Evolutionary conservation across 2,329 filamentous ascomycete genomes (phyloP), one percentile per base, ranked within the genome.

Genomic region (Pyrenophora seminiperda): DNA sequence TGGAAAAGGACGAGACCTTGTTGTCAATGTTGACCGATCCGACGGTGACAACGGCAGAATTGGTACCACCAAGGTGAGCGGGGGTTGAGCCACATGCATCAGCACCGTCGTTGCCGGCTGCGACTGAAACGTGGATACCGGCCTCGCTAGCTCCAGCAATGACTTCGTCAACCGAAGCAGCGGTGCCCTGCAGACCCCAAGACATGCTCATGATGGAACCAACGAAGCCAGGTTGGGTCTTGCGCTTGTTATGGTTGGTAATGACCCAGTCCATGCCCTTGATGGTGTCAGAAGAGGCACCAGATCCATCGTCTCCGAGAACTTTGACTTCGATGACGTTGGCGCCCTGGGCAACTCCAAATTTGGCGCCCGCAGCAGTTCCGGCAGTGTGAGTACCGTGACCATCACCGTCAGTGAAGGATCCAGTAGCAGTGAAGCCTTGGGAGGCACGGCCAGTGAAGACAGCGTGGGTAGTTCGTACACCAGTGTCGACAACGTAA

Each of bases 251-350:
- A 66, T 81, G 79, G 36, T 72, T 67, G 41, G 71, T 55, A 49
- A 79, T 67, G 17, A 78, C 75, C 61, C 67, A 77, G 53, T 78
- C 68, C 63, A 83, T 80, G 15, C 79, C 81, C 17, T 73, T 67
- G 54, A 83, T 75, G 53, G 80, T 78, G 58, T 75, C 74, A 15
- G 73, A 70, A 42, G 71, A 74, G 19, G 71, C 76, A 29, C 80
- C 80, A 37, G 72, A 73, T 37, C 78, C 77, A 10, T 76, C 64
- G 27, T 70, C 71, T 40, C 75, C 75, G 18, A 81, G 73, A 5
- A 81, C 79, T 66, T 81, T 82, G 52, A 84, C 77, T 38, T 78
- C 79, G 39, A 74, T 73, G 50, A 80, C 67, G 64, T 78, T 78
- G 44, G 77, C 77, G 32, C 73, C 74, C 32, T 73, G 73, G n/a